Conservation (phyloP, 78 protist genomes). For the Dictyostelium capitatum region DNA sequence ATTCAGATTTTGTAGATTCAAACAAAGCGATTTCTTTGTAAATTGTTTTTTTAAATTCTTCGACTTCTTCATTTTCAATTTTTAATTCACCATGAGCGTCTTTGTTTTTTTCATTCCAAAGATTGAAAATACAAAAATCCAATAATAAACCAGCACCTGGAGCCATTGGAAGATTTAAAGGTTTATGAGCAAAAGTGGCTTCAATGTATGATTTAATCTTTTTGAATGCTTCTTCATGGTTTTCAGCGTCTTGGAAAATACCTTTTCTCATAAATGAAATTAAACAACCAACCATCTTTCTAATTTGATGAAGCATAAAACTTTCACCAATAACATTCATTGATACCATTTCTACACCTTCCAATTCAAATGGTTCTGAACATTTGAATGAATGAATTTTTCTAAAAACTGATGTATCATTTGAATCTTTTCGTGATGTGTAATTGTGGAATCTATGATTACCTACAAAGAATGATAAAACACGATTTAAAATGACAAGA, state of each 20-base stretch:
- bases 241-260: constrained; percentile 18
- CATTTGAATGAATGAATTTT: constrained; percentile 58
- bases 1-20: constrained; percentile 17
- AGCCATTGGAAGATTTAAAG: constrained; percentile 67
- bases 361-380: constrained; percentile 66
- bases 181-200: constrained; percentile 37
- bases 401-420: constrained; percentile 54
- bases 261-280: constrained; percentile 61
- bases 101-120: constrained; percentile 29
- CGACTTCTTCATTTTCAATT: constrained; percentile 18
- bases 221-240: constrained; percentile 3
- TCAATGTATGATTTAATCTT: background rate
- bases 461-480: constrained; percentile 50
- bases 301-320: constrained; percentile 86
- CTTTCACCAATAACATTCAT: constrained; percentile 76
- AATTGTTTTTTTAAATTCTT: constrained; percentile 39
- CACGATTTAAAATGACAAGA: background rate
- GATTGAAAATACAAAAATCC: constrained; percentile 53
- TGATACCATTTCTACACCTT: constrained; percentile 77
- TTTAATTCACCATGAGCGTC: constrained; percentile 46
- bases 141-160: constrained; percentile 71
- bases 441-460: constrained; percentile 80
- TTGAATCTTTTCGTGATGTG: constrained; percentile 41
- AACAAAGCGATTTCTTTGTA: constrained; percentile 45
- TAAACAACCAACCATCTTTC: constrained; percentile 84